Evolutionary conservation across 495 filamentous ascomycete species (phyloP).

Genomic region (Pseudoneurospora amorphoporcata): DNA sequence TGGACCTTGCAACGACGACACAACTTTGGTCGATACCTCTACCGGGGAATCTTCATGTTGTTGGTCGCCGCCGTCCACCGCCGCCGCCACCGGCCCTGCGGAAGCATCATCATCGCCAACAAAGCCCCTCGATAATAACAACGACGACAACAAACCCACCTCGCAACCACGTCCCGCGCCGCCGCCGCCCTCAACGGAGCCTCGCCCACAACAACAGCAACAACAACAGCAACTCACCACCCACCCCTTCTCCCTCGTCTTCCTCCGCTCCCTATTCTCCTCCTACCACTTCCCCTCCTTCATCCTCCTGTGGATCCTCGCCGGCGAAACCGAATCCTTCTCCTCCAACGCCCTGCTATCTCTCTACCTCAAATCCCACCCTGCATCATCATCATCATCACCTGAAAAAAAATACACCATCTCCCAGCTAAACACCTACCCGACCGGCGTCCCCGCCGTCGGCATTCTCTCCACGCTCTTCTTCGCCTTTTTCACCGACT

Average conservation of each 20-base stretch:
- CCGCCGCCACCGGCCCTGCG: not conserved
- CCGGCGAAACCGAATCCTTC: constrained; percentile 42
- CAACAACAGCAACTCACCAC: not conserved
- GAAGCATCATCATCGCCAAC: not conserved
- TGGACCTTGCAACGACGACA: not conserved
- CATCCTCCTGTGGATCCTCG: constrained; percentile 42
- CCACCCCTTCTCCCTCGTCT: constrained; percentile 1
- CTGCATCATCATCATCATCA: too few species aligned
- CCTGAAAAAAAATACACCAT: constrained; percentile 29
- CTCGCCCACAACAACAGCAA: too few species aligned
- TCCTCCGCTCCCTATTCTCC: constrained; percentile 31
- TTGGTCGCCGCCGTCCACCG: too few species aligned
- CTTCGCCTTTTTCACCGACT: constrained; percentile 46
- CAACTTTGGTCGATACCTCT: not conserved
- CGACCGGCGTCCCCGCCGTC: constrained; percentile 39
- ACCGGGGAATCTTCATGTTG: too few species aligned
- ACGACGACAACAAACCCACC: not conserved
- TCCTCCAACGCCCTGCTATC: constrained; percentile 38
- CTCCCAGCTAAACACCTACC: constrained; percentile 40
- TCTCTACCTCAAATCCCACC: constrained; percentile 31
- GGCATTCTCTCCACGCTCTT: constrained; percentile 46
- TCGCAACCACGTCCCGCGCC: not conserved
- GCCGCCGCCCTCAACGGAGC: not conserved
- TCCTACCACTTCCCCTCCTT: constrained; percentile 32
- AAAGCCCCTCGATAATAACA: too few species aligned